Base-by-base conservation (phyloP, 2,329 filamentous ascomycete genomes). In the Helotiales sp. region DNA sequence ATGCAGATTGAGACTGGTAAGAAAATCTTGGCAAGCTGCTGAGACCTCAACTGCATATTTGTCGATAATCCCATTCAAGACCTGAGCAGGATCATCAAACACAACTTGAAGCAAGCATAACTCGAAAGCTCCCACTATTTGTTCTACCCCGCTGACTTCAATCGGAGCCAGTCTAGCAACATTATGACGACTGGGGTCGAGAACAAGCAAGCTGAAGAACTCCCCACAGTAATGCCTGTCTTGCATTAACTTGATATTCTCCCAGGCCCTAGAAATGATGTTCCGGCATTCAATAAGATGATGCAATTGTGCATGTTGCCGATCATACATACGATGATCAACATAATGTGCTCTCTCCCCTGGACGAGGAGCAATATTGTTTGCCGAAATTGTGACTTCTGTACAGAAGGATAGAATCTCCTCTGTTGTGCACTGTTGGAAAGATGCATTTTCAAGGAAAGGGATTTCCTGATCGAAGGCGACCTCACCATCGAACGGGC, bases 201-300 rank as follows among this genome's bases (percentile, higher is more conserved):
- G 12, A 49, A 60, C 51, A 30, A 60, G 54, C 29, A 57, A 7
- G 44, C 54, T 57, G 52, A 60, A 57, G 36, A 55, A 55, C n/a
- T 50, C 42, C 1, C 19, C 30, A 42, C 58, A 57, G 24, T 54
- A 57, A 22, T 15, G n/a, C 9, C 44, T 51, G 27, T 27, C 9
- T 48, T 49, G 25, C 54, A 60, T 57, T 25, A 15, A 4, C 15
- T 52, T 33, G 31, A 54, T 27, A 40, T 30, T 57, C 24, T 55
- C 30, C 51, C 31, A 47, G 27, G 52, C 47, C 22, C 30, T 19
- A 46, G 30, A 44, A 30, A 60, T 60, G 15, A 60, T 57, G 25
- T 60, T 57, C 13, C 58, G 54, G 22, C 58, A 60, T 40, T 60
- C 58, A 31, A 60, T 54, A n/a, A 60, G 27, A 31, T 60, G 49